phyloP scores from a whole-genome alignment of 2,329 filamentous ascomycete species.

The Huntiella savannae region DNA sequence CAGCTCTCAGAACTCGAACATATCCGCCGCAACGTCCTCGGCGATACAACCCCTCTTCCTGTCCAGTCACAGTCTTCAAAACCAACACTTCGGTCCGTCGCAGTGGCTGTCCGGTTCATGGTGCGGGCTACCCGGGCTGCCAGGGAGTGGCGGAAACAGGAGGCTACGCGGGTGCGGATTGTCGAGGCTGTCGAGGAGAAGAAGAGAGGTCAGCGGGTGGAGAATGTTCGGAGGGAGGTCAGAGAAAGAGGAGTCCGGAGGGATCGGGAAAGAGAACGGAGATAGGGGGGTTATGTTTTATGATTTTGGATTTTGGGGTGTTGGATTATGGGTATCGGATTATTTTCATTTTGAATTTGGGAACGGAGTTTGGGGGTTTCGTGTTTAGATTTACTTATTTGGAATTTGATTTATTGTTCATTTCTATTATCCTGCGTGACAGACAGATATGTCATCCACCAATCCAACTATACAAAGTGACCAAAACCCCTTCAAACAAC shows the following conservation, averaged over 20 bases:
- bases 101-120: constrained; percentile 31
- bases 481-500: background rate
- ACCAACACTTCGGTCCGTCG: constrained; percentile 23
- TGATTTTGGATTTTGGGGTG: background rate
- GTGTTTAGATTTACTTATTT: constrained; percentile 11
- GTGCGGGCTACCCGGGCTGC: constrained; percentile 31
- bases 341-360: background rate
- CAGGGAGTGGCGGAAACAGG: constrained; percentile 30
- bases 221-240: constrained; percentile 11
- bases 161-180: constrained; percentile 29
- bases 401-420: background rate
- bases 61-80: constrained; percentile 9
- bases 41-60: constrained; percentile 18
- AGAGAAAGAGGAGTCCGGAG: background rate
- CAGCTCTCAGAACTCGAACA: constrained; percentile 70
- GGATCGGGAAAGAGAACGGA: background rate
- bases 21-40: constrained; percentile 37
- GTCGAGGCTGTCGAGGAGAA: constrained; percentile 29
- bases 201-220: constrained; percentile 25
- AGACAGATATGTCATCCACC: background rate
- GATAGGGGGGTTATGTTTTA: background rate
- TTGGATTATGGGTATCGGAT: background rate
- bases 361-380: background rate
- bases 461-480: background rate
- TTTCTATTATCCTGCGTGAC: background rate